Base-by-base conservation (phyloP, 805 yeast species). In the Saccharomycopsis sp. region DNA sequence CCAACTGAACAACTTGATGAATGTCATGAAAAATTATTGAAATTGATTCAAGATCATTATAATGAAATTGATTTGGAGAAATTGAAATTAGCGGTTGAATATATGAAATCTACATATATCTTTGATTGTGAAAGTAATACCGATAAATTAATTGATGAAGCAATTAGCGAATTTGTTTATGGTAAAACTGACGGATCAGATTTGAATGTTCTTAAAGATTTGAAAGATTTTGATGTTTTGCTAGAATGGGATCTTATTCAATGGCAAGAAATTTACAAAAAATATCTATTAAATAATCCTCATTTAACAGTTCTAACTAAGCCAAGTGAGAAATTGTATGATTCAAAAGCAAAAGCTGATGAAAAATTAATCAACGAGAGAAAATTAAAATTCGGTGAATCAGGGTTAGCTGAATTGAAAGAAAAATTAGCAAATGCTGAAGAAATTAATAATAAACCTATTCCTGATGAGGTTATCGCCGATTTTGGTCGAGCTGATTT, bases 91-190 rank as follows among this genome's bases (percentile, higher is more conserved):
- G 72, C 85, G 23, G 62, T 88, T 8, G 77, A 75, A 41, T 85
- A 80, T 47, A 72, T 74, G 17, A 78, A 70, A 58, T 71, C 81
- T 66, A 78, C 77, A 54, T 77, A 71, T 51, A 64, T 82, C 14
- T 70, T 75, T 40, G 71, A 72, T 35, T 68, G 81, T 29, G 94
- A 85, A 60, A 77, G 74, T 48, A 73, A 77, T 19, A 72, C 89
- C 3, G 74, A 74, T 21, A 65, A 70, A 4, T 66, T 88, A 43
- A 72, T 87, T 0, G 75, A 74, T 36, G 68, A 79, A 48, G 87
- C 88, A 5, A 82, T 87, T 41, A 70, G 71, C 31, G 95, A 86
- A 54, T 90, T 87, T 60, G 57, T 87, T 7, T 93, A 90, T 57
- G 95, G 96, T 40, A 67, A 76, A 38, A 54, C 60, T 2, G 78